Base-by-base conservation (phyloP, 768 basidiomycete genomes). In the Hypholoma sublateritium region DNA sequence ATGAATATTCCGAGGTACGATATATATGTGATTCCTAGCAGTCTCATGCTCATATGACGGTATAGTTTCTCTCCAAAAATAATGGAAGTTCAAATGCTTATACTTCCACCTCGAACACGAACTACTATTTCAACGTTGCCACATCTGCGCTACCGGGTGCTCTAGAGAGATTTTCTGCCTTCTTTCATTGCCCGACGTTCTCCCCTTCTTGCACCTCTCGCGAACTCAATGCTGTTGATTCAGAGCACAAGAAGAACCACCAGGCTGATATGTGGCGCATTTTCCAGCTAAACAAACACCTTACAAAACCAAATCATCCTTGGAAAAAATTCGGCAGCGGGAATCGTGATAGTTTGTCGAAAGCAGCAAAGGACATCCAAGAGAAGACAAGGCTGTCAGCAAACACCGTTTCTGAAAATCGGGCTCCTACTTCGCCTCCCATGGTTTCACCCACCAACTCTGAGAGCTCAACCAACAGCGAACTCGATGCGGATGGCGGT, bases 161-260 rank as follows among this genome's bases (percentile, higher is more conserved):
- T 36, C 81, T 94, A 51, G 81, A 85, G 66, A 86, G 93, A 59
- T 88, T 92, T 69, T 73, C 93, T 22, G 83, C 80, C 0, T 98
- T 99, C 76, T 98, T 99, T 73, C 91, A 91, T 61, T 89, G 85
- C n/a, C 96, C 96, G 0, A 80, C 96, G 41, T 98, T 99, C 67
- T 70, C 85, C 1, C 84, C 90, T 0, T 91, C 89, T 4, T 92
- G 93, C 67, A 95, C 93, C 0, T 79, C 84, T 24, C 85, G 94
- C 32, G 96, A 99, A 74, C 79, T 97, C 59, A 94, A 94, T 63
- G 96, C 97, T 1, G 95, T 99, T 41, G 89, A 99, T 69, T 96
- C 93, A 0, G 97, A 99, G 70, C 88, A 98, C 78, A 93, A 93
- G 76, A 96, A 97, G 77, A 99, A 98, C 68, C 84, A 91, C 46